Base-by-base conservation (phyloP, 2,329 filamentous ascomycete species). In the Cadophora gregata region DNA sequence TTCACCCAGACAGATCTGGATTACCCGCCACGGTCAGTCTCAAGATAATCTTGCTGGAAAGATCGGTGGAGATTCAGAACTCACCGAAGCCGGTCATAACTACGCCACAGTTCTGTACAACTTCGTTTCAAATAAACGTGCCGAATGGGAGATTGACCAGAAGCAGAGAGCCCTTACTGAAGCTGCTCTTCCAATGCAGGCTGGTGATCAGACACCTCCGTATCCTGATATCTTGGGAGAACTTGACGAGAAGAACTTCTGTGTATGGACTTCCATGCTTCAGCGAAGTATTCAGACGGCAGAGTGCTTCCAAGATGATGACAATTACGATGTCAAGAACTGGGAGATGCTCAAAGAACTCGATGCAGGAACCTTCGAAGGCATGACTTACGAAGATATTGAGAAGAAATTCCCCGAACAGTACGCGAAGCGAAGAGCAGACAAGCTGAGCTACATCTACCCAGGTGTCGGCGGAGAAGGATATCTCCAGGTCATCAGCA, bases 321-420 rank as follows among this genome's bases (percentile, higher is more conserved):
- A 98, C 25, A 93, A 97, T 63, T 97, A 95, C 77, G 96, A 98
- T 72, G 90, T 96, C 73, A 99, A 99, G 82, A 92, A 97, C 73
- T 97, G 95, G 93, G 92, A 94, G 75, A 97, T 97, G 93, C 86
- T 99, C 61, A 97, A 99, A 76, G 96, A 99, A 80, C 87, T 99
- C 59, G 96, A 98, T 74, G 91, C 95, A 0, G 96, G 96, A 16
- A 86, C 88, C 59, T 97, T 97, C 81, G 96, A 99, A 77, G 95
- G 96, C 60, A 88, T 97, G 83, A 98, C 96, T 0, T 98, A 99
- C 78, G 87, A 91, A 1, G 92, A 97, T 73, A 98, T 99, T 73
- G 90, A 89, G 64, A 81, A 85, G n/a, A 87, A 89, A 68, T 90
- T 91, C 76, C 90, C 90, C 0, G 89, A 93, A 2, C 94, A 99